Evolutionary conservation across 1,139 yeast species (phyloP).

Genomic region (Zygosaccharomyces sapae): DNA sequence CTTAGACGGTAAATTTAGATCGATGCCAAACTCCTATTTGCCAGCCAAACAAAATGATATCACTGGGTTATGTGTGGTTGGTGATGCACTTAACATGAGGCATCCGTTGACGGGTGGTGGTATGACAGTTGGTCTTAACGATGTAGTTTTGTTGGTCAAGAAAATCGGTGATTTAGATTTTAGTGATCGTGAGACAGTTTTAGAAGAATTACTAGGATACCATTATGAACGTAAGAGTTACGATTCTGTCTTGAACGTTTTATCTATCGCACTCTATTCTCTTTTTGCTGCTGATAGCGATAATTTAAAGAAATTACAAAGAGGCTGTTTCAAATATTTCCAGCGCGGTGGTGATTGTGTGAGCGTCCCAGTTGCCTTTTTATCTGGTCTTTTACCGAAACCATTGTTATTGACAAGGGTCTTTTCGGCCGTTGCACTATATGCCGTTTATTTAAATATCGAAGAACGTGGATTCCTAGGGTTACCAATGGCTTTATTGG

Average conservation of each 20-base stretch:
- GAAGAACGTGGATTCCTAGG: slow-evolving; percentile 57
- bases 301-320: slow-evolving; percentile 65
- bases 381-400: slow-evolving; percentile 75
- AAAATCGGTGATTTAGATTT: slow-evolving; percentile 52
- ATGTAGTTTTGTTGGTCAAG: slow-evolving; percentile 62
- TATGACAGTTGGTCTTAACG: slow-evolving; percentile 95
- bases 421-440: slow-evolving; percentile 86
- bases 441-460: slow-evolving; percentile 70
- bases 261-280: slow-evolving; percentile 85
- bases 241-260: slow-evolving; percentile 81
- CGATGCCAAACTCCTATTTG: slow-evolving; percentile 93
- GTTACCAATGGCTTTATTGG: slow-evolving; percentile 69
- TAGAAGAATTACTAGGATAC: slow-evolving; percentile 56
- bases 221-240: slow-evolving; percentile 73
- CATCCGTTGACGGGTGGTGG: slow-evolving; percentile 99
- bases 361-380: slow-evolving; percentile 72
- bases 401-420: slow-evolving; percentile 75
- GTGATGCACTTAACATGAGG: slow-evolving; percentile 95
- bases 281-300: slow-evolving; percentile 81
- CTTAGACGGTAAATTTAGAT: slow-evolving; percentile 52
- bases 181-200: slow-evolving; percentile 51
- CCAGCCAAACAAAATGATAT: slow-evolving; percentile 64
- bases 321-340: slow-evolving; percentile 87
- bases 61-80: slow-evolving; percentile 79
- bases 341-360: slow-evolving; percentile 78